Evolutionary conservation across 164 flowering plant genomes (phyloP).

Genomic region (Tetrastigma voinierianum): DNA sequence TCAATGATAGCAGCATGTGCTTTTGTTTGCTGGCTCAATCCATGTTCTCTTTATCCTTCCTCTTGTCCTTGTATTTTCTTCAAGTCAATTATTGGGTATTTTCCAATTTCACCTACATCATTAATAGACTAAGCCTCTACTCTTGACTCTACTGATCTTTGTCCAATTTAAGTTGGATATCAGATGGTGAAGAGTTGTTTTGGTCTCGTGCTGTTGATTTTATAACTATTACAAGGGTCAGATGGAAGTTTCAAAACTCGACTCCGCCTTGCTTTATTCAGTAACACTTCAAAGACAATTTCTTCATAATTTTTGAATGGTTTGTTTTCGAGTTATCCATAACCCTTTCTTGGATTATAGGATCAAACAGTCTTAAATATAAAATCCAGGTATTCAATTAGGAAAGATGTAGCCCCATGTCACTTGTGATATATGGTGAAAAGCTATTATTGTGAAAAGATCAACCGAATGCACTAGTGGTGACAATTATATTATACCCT

Average conservation of each 20-base stretch:
- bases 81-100: background rate
- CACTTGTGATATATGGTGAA: background rate
- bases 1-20: background rate
- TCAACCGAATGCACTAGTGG: background rate
- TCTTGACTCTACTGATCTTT: background rate
- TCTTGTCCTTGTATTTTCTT: background rate
- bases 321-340: background rate
- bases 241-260: constrained; percentile 99
- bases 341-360: background rate
- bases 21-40: background rate
- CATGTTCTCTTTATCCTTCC: background rate
- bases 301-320: background rate
- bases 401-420: background rate
- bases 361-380: background rate
- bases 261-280: constrained; percentile 97
- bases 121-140: background rate
- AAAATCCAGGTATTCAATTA: background rate
- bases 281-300: constrained; percentile 36
- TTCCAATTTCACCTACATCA: background rate
- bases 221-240: constrained; percentile 98
- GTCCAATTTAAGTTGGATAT: constrained; percentile 4
- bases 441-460: background rate
- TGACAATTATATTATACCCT: background rate
- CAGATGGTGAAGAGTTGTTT: background rate
- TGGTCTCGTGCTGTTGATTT: constrained; percentile 68